phyloP scores from a whole-genome alignment of 2,329 filamentous ascomycete species.

The Colletotrichum sublineola region DNA sequence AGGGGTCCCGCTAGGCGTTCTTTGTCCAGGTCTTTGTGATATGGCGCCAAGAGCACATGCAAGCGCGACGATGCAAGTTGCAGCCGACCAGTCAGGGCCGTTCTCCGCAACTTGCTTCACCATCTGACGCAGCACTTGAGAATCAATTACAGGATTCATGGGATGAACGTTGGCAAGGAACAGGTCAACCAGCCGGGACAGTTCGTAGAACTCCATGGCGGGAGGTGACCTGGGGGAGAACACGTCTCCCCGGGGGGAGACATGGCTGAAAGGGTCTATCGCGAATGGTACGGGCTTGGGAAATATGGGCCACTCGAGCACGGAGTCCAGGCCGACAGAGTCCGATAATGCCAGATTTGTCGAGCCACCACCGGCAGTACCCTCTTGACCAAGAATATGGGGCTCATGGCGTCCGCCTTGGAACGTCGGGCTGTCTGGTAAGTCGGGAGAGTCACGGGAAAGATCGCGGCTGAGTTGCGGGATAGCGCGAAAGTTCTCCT shows the following conservation, averaged over 20 bases:
- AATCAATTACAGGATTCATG: conserved; percentile 38
- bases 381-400: conserved; percentile 12
- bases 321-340: conserved; percentile 38
- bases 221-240: conserved; percentile 34
- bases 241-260: conserved; percentile 23
- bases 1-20: conserved; percentile 35
- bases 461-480: conserved; percentile 38
- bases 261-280: conserved; percentile 31
- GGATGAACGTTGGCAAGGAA: conserved; percentile 35
- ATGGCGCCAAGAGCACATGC: conserved; percentile 40
- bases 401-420: conserved; percentile 15
- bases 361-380: conserved; percentile 6
- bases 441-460: conserved; percentile 36
- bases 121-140: conserved; percentile 29
- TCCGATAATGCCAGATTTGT: conserved; percentile 19
- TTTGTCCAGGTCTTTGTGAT: conserved; percentile 32
- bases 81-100: conserved; percentile 41
- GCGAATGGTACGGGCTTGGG: conserved; percentile 40
- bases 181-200: conserved; percentile 30
- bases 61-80: conserved; percentile 40
- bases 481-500: conserved; percentile 39
- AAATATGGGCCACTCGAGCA: conserved; percentile 39
- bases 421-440: conserved; percentile 33
- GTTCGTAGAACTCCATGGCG: conserved; percentile 38
- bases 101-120: conserved; percentile 41